phyloP scores from a whole-genome alignment of 2,329 filamentous ascomycete genomes.

The Fusarium verrucosum region DNA sequence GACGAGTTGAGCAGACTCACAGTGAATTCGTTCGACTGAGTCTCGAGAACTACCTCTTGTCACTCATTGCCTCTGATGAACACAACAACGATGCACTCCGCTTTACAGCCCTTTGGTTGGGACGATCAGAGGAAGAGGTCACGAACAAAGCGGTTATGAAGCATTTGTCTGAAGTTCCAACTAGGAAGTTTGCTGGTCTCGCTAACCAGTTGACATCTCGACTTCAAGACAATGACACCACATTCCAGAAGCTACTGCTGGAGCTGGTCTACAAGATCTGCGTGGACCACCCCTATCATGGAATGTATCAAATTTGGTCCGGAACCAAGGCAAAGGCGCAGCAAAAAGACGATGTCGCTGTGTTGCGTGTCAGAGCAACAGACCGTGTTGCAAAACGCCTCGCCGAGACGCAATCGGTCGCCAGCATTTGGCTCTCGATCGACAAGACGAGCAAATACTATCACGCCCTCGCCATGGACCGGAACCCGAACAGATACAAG shows the following conservation, averaged over 20 bases:
- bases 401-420: conserved; percentile 60
- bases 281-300: conserved; percentile 92
- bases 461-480: conserved; percentile 70
- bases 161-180: conserved; percentile 79
- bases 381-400: conserved; percentile 72
- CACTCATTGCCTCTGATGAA: conserved; percentile 83
- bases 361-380: conserved; percentile 78
- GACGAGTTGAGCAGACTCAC: conserved; percentile 78
- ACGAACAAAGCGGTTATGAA: conserved; percentile 81
- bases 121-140: conserved; percentile 77
- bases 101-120: conserved; percentile 94
- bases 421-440: conserved; percentile 73
- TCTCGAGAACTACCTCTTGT: conserved; percentile 90
- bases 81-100: conserved; percentile 90
- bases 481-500: conserved; percentile 72
- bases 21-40: conserved; percentile 87
- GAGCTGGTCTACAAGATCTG: conserved; percentile 84
- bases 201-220: conserved; percentile 98
- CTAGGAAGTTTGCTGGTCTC: conserved; percentile 87
- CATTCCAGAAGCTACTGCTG: conserved; percentile 81
- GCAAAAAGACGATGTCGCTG: conserved; percentile 76
- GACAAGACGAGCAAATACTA: conserved; percentile 77
- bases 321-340: conserved; percentile 75
- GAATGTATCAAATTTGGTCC: conserved; percentile 96
- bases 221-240: conserved; percentile 73